Conservation (phyloP, 441 rosid species). For the Flueggea neowawraea region DNA sequence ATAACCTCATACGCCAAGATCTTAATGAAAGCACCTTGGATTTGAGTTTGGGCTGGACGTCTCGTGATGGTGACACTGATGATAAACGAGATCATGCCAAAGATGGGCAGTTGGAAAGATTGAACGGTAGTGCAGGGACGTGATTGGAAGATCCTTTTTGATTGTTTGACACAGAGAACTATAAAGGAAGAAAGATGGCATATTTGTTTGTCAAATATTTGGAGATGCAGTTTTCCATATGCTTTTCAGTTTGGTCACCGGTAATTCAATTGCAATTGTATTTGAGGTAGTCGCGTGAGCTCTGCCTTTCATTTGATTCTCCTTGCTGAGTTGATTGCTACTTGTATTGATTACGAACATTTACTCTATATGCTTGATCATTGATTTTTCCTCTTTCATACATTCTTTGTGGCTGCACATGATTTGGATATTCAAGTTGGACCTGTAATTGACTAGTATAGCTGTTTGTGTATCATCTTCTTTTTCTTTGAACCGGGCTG, state of each 20-base stretch:
- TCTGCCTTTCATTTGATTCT: slow-evolving; percentile 18
- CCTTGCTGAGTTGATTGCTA: slow-evolving; percentile 18
- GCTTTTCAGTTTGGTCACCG: not conserved
- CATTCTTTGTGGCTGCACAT: too few relatives aligned
- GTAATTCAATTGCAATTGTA: slow-evolving; percentile 7
- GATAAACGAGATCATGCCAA: slow-evolving; percentile 24
- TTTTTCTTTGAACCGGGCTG: too few relatives aligned
- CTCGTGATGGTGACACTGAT: slow-evolving; percentile 39
- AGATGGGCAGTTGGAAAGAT: slow-evolving; percentile 28
- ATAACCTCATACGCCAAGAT: slow-evolving; percentile 69
- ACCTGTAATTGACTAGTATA: too few relatives aligned
- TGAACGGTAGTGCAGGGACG: slow-evolving; percentile 22
- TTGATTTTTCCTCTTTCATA: too few relatives aligned
- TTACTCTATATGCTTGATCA: too few relatives aligned
- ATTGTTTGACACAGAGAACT: slow-evolving; percentile 16
- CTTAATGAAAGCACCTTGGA: slow-evolving; percentile 82
- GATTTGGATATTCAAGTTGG: too few relatives aligned
- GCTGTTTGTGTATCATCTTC: too few relatives aligned
- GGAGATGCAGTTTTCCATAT: slow-evolving; percentile 21
- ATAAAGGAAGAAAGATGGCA: slow-evolving; percentile 9
- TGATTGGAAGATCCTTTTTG: slow-evolving; percentile 8
- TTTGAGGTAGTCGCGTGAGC: slow-evolving; percentile 15
- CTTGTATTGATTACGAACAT: slow-evolving; percentile 15
- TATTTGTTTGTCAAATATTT: slow-evolving; percentile 10
- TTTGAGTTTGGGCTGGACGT: slow-evolving; percentile 63